A percentile compares a stretch with the other conserved stretches of the same genome.
Conservation (phyloP, 148 eudicot species). For the Rhododendron vialii region DNA sequence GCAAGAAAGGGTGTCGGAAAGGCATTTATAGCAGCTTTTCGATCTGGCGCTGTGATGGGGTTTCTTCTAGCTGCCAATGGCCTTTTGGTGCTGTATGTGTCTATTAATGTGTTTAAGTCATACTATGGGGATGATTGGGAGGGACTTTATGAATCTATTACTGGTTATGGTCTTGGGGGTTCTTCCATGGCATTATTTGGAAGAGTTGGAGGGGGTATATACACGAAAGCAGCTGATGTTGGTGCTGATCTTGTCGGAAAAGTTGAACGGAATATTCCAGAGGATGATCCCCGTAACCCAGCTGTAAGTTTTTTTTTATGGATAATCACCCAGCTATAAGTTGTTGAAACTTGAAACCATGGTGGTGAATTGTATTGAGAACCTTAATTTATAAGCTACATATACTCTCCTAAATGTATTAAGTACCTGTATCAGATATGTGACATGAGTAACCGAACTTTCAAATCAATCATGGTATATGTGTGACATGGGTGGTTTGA, state of each 20-base stretch:
- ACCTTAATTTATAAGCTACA: not conserved
- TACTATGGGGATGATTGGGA: constrained; percentile 21
- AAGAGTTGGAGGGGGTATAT: constrained; percentile 19
- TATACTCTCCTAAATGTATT: not conserved
- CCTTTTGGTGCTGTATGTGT: constrained; percentile 12
- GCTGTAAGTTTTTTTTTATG: constrained; percentile 9
- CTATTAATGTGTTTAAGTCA: constrained; percentile 8
- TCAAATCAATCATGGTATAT: not conserved
- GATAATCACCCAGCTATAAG: constrained; percentile 7
- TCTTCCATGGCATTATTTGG: constrained; percentile 12
- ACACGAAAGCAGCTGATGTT: constrained; percentile 19
- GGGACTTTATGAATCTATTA: constrained; percentile 17
- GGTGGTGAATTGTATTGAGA: not conserved
- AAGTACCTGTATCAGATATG: not conserved
- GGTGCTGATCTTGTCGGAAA: constrained; percentile 15
- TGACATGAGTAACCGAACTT: not conserved
- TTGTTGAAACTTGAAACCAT: not conserved
- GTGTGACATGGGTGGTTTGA: not conserved
- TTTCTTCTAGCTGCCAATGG: constrained; percentile 20
- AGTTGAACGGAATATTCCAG: constrained; percentile 14
- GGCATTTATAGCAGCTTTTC: constrained; percentile 15
- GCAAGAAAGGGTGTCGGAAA: constrained; percentile 17
- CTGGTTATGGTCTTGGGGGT: constrained; percentile 19
- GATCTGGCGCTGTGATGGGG: constrained; percentile 20
- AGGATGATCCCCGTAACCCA: constrained; percentile 20